Percentiles rank a stretch among this genome's conserved stretches.
phyloP scores from a whole-genome alignment of 306 rosid genomes.

The Begonia masoniana region DNA sequence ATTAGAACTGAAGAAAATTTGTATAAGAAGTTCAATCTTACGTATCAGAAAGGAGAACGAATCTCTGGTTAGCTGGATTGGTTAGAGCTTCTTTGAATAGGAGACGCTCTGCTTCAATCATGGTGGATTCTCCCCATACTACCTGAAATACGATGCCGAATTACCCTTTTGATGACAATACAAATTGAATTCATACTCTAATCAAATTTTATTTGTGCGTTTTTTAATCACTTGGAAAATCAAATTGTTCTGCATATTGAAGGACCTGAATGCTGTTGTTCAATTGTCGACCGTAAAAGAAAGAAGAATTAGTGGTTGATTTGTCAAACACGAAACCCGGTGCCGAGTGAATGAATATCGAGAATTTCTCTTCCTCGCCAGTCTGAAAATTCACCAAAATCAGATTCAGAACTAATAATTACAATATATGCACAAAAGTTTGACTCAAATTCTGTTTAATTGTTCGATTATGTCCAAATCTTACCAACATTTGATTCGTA shows the following conservation, averaged over 20 bases:
- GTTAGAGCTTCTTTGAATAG: constrained; percentile 44
- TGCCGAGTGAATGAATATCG: constrained; percentile 32
- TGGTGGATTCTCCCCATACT: constrained; percentile 37
- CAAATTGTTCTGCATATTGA: not conserved
- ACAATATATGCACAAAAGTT: no score
- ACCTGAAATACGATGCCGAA: constrained; percentile 15
- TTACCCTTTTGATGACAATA: not conserved
- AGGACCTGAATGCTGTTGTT: constrained; percentile 27
- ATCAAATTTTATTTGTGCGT: no score
- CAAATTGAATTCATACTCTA: not conserved
- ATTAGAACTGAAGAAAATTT: not conserved
- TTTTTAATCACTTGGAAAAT: no score
- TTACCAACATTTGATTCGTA: no score
- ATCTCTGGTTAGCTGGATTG: constrained; percentile 90
- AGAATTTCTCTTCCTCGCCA: constrained; percentile 31
- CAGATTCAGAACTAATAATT: not conserved
- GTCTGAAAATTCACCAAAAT: constrained; percentile 16
- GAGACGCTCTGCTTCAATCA: constrained; percentile 32
- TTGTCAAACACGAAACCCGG: constrained; percentile 32
- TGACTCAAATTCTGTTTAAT: not conserved
- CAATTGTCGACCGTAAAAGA: constrained; percentile 23
- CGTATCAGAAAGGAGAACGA: constrained; percentile 91
- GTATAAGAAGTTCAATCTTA: constrained; percentile 11
- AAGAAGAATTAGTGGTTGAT: constrained; percentile 29
- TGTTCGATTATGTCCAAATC: not conserved